Evolutionary conservation across 2,329 filamentous ascomycete species (phyloP).

Genomic region (Tolypocladium sp.): DNA sequence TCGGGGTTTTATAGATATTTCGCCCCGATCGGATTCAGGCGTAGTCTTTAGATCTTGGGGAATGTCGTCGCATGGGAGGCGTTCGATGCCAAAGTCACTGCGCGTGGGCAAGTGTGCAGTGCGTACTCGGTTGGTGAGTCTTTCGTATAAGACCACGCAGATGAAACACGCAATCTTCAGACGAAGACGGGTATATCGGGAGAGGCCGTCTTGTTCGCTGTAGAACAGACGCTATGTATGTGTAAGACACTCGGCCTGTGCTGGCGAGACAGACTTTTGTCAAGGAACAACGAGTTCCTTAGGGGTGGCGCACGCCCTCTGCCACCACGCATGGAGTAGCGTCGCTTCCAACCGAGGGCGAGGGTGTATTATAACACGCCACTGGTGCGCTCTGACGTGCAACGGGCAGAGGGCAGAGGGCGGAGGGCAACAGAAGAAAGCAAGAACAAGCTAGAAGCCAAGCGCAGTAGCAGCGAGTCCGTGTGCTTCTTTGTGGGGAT

Average conservation of each 20-base stretch:
- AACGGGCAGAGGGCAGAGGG: neutral
- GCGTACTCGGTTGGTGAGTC: neutral
- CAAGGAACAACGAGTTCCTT: neutral
- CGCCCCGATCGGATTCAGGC: neutral
- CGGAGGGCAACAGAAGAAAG: neutral
- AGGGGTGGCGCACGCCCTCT: neutral
- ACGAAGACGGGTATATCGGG: neutral
- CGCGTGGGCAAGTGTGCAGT: neutral
- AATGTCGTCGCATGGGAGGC: neutral
- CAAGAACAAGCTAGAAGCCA: neutral
- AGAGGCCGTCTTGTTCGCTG: neutral
- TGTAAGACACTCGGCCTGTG: neutral
- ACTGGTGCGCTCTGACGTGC: neutral
- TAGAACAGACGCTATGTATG: neutral
- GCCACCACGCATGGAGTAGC: neutral
- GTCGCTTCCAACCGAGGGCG: neutral
- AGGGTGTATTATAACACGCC: neutral
- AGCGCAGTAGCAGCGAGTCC: neutral
- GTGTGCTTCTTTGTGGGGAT: neutral
- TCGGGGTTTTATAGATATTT: neutral
- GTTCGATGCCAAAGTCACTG: neutral
- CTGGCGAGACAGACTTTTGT: neutral
- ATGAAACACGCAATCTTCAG: neutral
- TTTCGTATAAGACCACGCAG: neutral
- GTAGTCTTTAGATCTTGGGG: neutral